Evolutionary conservation across 192 early-diverging fungal species (phyloP).

Genomic region (Umbelopsis isabellina): DNA sequence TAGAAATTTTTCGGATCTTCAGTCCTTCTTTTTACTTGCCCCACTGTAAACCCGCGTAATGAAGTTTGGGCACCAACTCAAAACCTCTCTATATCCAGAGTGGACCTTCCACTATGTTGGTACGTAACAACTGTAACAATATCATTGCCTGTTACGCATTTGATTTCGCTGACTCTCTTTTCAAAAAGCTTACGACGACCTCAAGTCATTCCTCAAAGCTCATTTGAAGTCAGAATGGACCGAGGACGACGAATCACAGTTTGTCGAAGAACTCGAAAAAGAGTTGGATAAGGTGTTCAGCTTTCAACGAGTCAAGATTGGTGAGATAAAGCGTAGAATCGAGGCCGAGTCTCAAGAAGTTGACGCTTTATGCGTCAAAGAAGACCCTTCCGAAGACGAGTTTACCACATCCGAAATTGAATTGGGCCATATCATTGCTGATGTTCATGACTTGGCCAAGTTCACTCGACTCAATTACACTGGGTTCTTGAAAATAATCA

Average conservation of each 20-base stretch:
- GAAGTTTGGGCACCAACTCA: slow-evolving; percentile 92
- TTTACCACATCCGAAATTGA: slow-evolving; percentile 70
- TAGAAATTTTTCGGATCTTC: too few relatives aligned
- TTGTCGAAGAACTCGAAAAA: slow-evolving; percentile 84
- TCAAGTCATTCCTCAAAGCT: slow-evolving; percentile 78
- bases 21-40: background rate
- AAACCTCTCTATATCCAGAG: slow-evolving; percentile 77
- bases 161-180: background rate
- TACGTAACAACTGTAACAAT: slow-evolving; percentile 38
- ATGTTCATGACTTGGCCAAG: slow-evolving; percentile 84
- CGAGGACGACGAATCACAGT: slow-evolving; percentile 82
- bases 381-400: slow-evolving; percentile 58
- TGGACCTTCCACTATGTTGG: slow-evolving; percentile 86
- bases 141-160: background rate
- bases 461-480: slow-evolving; percentile 85
- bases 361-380: slow-evolving; percentile 49
- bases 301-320: slow-evolving; percentile 77
- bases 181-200: slow-evolving; percentile 69
- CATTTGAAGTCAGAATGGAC: slow-evolving; percentile 64
- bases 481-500: slow-evolving; percentile 92
- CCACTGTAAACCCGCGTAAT: slow-evolving; percentile 42
- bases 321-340: slow-evolving; percentile 74
- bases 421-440: slow-evolving; percentile 75
- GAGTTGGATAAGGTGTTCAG: slow-evolving; percentile 90
- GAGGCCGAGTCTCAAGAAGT: slow-evolving; percentile 70